Percentiles rank a stretch among this genome's conserved stretches.
These are phyloP conservation scores for Tinospora cordifolia DNA, from an alignment of 164 flowering plant species.

Conservation along the genomic window DNA sequence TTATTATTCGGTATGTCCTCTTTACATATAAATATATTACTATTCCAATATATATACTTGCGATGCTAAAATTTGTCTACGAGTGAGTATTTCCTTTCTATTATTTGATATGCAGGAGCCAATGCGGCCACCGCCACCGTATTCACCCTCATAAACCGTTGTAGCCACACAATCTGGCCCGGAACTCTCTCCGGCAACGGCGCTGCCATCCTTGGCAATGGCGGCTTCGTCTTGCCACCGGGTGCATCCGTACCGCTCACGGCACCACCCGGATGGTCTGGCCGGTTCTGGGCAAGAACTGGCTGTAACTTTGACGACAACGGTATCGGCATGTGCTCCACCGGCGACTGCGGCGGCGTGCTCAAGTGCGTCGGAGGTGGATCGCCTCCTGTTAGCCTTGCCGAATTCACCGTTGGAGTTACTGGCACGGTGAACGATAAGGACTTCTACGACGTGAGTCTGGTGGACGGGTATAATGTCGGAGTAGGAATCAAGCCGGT, in stretches of 20 bases:
- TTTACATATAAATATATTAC: background rate
- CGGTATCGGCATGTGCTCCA: conserved; percentile 59
- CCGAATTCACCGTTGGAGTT: conserved; percentile 62
- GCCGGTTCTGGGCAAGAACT: conserved; percentile 87
- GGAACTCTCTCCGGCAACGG: conserved; percentile 70
- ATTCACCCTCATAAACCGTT: conserved; percentile 57
- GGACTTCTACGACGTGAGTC: conserved; percentile 93
- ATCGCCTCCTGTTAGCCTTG: conserved; percentile 59
- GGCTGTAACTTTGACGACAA: conserved; percentile 65
- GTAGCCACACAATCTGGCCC: conserved; percentile 73
- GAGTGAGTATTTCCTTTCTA: background rate
- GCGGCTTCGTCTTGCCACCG: conserved; percentile 50
- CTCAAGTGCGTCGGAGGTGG: conserved; percentile 61
- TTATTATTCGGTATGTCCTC: conserved; percentile 2
- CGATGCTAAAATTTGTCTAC: no score
- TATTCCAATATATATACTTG: no score
- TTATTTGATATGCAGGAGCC: conserved; percentile 4
- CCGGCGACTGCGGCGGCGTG: conserved; percentile 70
- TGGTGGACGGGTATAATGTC: conserved; percentile 90
- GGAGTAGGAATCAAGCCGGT: conserved; percentile 45
- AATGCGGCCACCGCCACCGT: conserved; percentile 34
- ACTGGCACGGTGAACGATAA: conserved; percentile 19
- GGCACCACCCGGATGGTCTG: conserved; percentile 81
- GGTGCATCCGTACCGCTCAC: conserved; percentile 41
- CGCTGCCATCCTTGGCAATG: conserved; percentile 36